Evolutionary conservation across 1,284 basidiomycete genomes (phyloP).

Genomic region (Salmacisia buchloeana): DNA sequence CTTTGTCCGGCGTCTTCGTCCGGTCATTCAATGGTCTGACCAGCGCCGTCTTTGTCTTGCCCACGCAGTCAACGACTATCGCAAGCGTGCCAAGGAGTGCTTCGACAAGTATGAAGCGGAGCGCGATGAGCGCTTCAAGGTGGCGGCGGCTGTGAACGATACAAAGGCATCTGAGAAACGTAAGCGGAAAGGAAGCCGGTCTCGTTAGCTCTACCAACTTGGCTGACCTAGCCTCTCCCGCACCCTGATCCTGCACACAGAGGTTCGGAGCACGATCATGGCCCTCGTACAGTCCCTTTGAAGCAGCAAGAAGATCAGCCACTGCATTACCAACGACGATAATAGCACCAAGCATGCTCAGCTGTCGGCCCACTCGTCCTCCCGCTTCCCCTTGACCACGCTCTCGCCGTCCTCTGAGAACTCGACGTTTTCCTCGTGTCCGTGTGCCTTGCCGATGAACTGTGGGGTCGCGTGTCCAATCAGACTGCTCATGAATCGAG

Average conservation of each 20-base stretch:
- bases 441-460: conserved; percentile 70
- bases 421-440: conserved; percentile 70
- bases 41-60: no score
- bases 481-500: not conserved
- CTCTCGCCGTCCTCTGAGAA: conserved; percentile 71
- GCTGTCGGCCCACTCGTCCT: conserved; percentile 22
- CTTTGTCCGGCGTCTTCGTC: no score
- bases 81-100: not conserved
- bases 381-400: conserved; percentile 60
- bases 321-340: not conserved
- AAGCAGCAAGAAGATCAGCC: not conserved
- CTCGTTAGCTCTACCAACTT: not conserved
- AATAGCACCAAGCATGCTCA: not conserved
- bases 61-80: not conserved
- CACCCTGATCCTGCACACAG: not conserved
- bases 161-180: conserved; percentile 6
- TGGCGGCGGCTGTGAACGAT: conserved; percentile 1
- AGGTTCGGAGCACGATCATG: conserved; percentile 1
- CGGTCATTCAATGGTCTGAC: not conserved
- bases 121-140: not conserved
- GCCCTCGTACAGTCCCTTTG: conserved; percentile 2
- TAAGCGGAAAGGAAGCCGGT: not conserved
- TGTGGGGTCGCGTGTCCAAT: conserved; percentile 45
- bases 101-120: conserved; percentile 4
- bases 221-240: not conserved